Percentiles rank a stretch among this genome's conserved stretches.
These are phyloP conservation scores for Leishmania gerbilli DNA, from an alignment of 208 protist species.

Conservation along the genomic window DNA sequence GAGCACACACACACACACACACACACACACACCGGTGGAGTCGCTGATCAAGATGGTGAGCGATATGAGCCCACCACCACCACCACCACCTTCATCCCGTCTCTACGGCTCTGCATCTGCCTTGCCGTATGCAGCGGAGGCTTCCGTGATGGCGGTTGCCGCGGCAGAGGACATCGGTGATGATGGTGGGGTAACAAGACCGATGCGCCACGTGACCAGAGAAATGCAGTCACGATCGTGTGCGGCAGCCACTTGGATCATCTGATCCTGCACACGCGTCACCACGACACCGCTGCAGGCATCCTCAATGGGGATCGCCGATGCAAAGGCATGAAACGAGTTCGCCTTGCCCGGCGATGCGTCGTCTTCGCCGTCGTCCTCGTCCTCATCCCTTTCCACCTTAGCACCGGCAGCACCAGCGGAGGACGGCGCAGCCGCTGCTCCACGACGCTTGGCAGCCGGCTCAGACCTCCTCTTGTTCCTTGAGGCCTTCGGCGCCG, in stretches of 20 bases:
- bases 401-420: background rate
- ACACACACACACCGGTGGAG: background rate
- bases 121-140: background rate
- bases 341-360: background rate
- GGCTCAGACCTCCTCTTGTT: background rate
- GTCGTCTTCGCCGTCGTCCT: background rate
- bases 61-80: background rate
- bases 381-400: background rate
- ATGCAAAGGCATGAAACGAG: background rate
- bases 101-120: background rate
- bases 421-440: background rate
- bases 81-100: background rate
- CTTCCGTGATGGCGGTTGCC: background rate
- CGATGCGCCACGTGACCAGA: conserved; percentile 45
- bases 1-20: too few species aligned
- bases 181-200: background rate
- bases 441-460: background rate
- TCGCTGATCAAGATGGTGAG: background rate
- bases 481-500: background rate
- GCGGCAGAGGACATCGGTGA: background rate
- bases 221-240: conserved; percentile 52
- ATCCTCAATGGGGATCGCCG: conserved; percentile 32
- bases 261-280: conserved; percentile 17
- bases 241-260: conserved; percentile 39
- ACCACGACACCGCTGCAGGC: conserved; percentile 43